A percentile compares a stretch with the other conserved stretches of the same genome.
phyloP scores from a whole-genome alignment of 305 asterid genomes.

The Caryopteris hybrid region DNA sequence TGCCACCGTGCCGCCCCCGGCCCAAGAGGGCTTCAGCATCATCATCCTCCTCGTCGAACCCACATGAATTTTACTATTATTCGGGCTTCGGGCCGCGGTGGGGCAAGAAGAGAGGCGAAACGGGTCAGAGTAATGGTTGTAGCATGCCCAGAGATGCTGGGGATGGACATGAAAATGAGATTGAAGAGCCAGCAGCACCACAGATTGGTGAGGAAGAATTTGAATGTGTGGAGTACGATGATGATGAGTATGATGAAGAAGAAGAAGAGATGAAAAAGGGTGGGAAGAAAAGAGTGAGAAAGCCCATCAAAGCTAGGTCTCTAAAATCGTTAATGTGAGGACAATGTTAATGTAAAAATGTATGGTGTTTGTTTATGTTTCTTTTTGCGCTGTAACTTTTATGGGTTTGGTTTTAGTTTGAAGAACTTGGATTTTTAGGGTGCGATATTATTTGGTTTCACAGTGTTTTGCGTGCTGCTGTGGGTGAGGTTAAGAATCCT shows the following conservation, averaged over 20 bases:
- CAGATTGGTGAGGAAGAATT: constrained; percentile 21
- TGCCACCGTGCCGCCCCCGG: constrained; percentile 31
- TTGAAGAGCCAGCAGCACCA: background rate
- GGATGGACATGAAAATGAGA: background rate
- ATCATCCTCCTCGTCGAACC: constrained; percentile 23
- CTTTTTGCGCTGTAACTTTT: background rate
- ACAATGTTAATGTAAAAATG: background rate
- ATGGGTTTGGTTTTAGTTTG: background rate
- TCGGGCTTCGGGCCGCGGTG: constrained; percentile 74
- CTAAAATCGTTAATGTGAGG: constrained; percentile 57
- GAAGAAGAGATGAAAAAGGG: constrained; percentile 5
- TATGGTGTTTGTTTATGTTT: background rate
- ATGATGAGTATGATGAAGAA: constrained; percentile 19
- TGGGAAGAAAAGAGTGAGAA: constrained; percentile 51
- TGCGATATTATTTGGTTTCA: constrained; percentile 8
- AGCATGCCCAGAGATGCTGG: background rate
- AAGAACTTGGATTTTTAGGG: background rate
- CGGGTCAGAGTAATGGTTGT: background rate
- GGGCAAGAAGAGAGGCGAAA: constrained; percentile 57
- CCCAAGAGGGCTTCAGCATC: constrained; percentile 30
- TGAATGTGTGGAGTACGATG: constrained; percentile 28
- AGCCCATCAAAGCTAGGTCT: constrained; percentile 71
- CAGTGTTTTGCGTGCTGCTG: background rate
- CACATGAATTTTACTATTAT: constrained; percentile 54
- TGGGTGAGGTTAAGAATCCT: constrained; percentile 17